Base-by-base conservation (phyloP, 805 yeast species). In the Yarrowia sp. region DNA sequence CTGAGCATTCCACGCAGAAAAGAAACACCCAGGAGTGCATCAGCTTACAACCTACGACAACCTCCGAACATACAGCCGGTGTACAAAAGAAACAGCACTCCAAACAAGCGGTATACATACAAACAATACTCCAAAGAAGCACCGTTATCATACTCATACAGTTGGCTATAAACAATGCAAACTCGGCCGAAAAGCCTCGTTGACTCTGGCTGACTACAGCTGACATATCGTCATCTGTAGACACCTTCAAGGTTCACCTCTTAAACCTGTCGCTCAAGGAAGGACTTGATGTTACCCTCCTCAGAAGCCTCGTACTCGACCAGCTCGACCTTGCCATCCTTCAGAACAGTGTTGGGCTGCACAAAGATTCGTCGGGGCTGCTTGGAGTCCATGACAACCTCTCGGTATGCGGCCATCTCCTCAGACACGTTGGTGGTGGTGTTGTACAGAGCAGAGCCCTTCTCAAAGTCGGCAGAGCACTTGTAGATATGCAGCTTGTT, bases 341-440 rank as follows among this genome's bases (percentile, higher is more conserved):
- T 71, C 15, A 71, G 71, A 53, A 85, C 70, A 9, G 96, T 89
- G 78, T 92, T 92, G 34, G 92, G 91, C 78, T 92, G 97, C 68
- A 92, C 86, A 72, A 88, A 84, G 76, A 91, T 96, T 77, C 87
- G 88, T 77, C 97, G 85, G 70, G 97, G 96, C 72, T 88, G 81
- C 78, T 91, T 90, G 76, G 90, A 88, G 53, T 80, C 79, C 69
- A 92, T 79, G 14, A 92, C 92, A 43, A 83, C 80, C 66, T 86
- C 88, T 79, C 97, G 84, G 75, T 83, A 89, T 70, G 82, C 78
- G 33, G 90, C 85, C 67, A 88, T 79, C 17, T 89, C 90, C 14
- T 80, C 82, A 9, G 86, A 83, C 9, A 76, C 78, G 1, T 83
- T 81, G n/a, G 96, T 87, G 78, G 87, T 87, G 34, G 86, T 87